Base-by-base conservation (phyloP, 2,329 filamentous ascomycete species). In the Fusarium sp. region DNA sequence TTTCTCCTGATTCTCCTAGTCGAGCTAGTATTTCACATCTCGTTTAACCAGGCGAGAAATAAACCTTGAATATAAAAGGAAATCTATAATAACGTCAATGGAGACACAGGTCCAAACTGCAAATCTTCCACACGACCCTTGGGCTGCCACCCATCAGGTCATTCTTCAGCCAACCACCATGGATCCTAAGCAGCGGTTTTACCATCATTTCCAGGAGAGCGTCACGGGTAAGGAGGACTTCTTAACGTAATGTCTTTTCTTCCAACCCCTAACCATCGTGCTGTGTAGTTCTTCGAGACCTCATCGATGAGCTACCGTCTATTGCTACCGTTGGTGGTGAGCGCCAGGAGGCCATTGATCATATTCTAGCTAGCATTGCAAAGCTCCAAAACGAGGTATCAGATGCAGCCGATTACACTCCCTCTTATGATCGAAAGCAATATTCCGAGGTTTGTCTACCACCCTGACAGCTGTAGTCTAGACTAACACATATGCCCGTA, bases 341-440 rank as follows among this genome's bases (percentile, higher is more conserved):
- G 78, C 90, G 93, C 42, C 88, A 91, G 65, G 90, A 95, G 76
- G 92, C 92, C 50, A 88, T 91, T 45, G 94, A 97, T 70, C 87
- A 92, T 73, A 91, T 94, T 69, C 85, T 97, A 15, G 89, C 91
- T 17, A 88, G 88, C 64, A 96, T 98, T 72, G 89, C 92, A 28
- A 87, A 88, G 57, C 85, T 98, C 17, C 94, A 93, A 2, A 91
- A 91, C 67, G 90, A 96, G 72, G 92, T 97, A 38, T 90, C 92
- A 69, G 94, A 97, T 79, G 91, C 92, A 1, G 88, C 91, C 3
- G 89, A 90, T 56, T 93, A 90, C 69, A 88, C 97, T 17, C 94
- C 96, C 4, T 89, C 93, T 9, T 96, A 97, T 76, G 96, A 98
- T 74, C 93, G 96, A 77, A 88, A 92, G 70, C 90, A 91, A 23